phyloP scores from a whole-genome alignment of 2,329 filamentous ascomycete species.

The Phaeosphaeria sp. region DNA sequence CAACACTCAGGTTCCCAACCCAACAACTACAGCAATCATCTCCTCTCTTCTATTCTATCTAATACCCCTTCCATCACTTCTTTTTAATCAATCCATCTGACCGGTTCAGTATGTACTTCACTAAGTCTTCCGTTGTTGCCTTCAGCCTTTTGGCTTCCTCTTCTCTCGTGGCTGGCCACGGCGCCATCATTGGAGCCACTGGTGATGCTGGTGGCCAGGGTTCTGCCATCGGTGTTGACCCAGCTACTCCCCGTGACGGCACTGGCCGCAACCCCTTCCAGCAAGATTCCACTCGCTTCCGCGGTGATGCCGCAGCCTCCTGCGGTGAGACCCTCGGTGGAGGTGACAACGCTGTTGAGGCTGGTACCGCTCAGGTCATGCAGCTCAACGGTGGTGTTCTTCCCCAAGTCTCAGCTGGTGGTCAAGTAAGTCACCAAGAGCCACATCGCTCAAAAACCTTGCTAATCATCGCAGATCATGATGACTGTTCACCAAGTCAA shows the following conservation, averaged over 20 bases:
- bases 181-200: slow-evolving; percentile 64
- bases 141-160: slow-evolving; percentile 61
- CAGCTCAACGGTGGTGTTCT: slow-evolving; percentile 62
- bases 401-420: slow-evolving; percentile 66
- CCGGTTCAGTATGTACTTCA: slow-evolving; percentile 53
- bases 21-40: slow-evolving; percentile 44
- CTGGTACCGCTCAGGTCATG: slow-evolving; percentile 65
- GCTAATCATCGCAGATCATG: slow-evolving; percentile 42
- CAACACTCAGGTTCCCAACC: slow-evolving; percentile 44
- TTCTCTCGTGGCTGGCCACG: slow-evolving; percentile 66
- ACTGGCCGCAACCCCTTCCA: slow-evolving; percentile 68
- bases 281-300: slow-evolving; percentile 69
- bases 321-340: slow-evolving; percentile 65
- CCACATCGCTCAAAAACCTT: background rate
- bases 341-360: slow-evolving; percentile 64
- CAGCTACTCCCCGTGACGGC: slow-evolving; percentile 66
- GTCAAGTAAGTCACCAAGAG: slow-evolving; percentile 36
- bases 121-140: slow-evolving; percentile 46
- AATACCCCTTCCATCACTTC: slow-evolving; percentile 29
- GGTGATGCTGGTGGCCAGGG: slow-evolving; percentile 64
- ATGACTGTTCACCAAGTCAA: slow-evolving; percentile 75
- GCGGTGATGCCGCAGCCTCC: slow-evolving; percentile 57
- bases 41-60: slow-evolving; percentile 36
- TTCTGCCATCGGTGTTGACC: slow-evolving; percentile 60
- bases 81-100: slow-evolving; percentile 37